A percentile compares a stretch with the other conserved stretches of the same genome.
Conservation (phyloP, 805 yeast genomes). For the Monosporozyma servazzii region DNA sequence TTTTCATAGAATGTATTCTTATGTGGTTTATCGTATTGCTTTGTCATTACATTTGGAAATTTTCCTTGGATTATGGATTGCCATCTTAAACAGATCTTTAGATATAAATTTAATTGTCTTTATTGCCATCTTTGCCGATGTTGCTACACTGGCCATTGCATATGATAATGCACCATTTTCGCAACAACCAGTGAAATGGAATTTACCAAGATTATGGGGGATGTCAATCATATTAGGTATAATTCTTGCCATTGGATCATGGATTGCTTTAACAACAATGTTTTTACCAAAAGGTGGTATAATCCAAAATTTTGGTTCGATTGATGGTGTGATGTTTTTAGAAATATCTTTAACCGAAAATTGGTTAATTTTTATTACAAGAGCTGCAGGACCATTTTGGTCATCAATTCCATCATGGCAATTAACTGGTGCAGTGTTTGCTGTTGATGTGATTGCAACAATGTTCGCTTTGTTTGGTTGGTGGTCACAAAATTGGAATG, state of each 20-base stretch:
- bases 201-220: constrained; percentile 95
- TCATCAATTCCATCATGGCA: constrained; percentile 94
- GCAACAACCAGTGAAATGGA: constrained; percentile 91
- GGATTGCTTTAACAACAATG: constrained; percentile 94
- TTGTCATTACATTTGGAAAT: constrained; percentile 89
- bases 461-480: constrained; percentile 90
- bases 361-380: constrained; percentile 93
- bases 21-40: constrained; percentile 97
- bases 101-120: constrained; percentile 88
- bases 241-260: constrained; percentile 81
- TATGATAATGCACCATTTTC: constrained; percentile 96
- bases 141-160: constrained; percentile 95
- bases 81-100: constrained; percentile 78
- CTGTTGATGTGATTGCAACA: constrained; percentile 86
- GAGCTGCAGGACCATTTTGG: constrained; percentile 99
- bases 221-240: constrained; percentile 83
- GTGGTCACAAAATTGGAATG: constrained; percentile 98
- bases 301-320: constrained; percentile 89
- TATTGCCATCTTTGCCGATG: constrained; percentile 96
- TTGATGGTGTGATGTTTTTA: constrained; percentile 88
- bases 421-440: constrained; percentile 85
- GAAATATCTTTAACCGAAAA: constrained; percentile 92
- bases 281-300: constrained; percentile 87
- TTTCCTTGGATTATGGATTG: constrained; percentile 95
- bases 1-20: constrained; percentile 98